Evolutionary conservation across 768 basidiomycete genomes (phyloP), one percentile per base, ranked within the genome.

Genomic region (Tricholomella constricta): DNA sequence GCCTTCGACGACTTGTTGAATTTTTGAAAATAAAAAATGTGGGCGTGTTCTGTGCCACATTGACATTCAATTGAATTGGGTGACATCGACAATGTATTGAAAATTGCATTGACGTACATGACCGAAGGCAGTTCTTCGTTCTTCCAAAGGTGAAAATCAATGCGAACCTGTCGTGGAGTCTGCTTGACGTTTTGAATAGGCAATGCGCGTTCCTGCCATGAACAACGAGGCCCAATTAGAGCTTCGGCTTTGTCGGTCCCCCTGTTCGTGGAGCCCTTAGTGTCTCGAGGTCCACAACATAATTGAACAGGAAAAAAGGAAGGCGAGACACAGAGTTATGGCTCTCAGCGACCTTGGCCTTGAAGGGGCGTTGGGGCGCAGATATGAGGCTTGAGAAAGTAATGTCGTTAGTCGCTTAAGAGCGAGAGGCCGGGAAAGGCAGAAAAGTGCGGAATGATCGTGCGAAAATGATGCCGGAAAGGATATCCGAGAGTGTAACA

Each of bases 391-490:
- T n/a, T 4, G 11, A 11, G 11, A n/a, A 35, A 35, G 34, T 10
- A n/a, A 35, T 11, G 4, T 35, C 12, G 9, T 31, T 31, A 6
- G n/a, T n/a, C n/a, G n/a, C n/a, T n/a, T n/a, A n/a, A n/a, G n/a
- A n/a, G n/a, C n/a, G n/a, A n/a, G n/a, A n/a, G n/a, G n/a, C n/a
- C n/a, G n/a, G n/a, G n/a, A n/a, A 31, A 11, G 29, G 11, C 6
- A 31, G 6, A 31, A 31, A 6, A 31, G 6, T 11, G 29, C 29
- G 6, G 32, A 26, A 20, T 45, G 45, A 49, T 46, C 60, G 58
- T 59, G 58, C 11, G 57, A 62, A 62, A 52, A 37, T 59, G 17
- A 20, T 59, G 47, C 63, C 29, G 41, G 59, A 60, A 54, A 45
- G 47, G 52, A n/a, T 41, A 57, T 37, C 27, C 10, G 15, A 23